phyloP scores from a whole-genome alignment of 208 protist species.

The Giardia duodenalis region DNA sequence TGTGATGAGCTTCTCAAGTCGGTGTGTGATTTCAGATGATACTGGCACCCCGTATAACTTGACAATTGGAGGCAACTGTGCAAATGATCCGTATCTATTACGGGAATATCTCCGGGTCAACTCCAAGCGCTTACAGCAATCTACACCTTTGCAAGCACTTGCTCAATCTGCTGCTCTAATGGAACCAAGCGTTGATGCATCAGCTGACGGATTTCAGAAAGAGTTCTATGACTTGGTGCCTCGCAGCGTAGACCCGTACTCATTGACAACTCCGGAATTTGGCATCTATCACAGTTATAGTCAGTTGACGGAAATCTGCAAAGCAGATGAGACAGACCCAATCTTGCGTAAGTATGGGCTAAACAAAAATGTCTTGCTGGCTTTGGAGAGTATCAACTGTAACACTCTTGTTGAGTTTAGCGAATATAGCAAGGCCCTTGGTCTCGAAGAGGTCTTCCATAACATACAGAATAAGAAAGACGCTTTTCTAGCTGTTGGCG shows the following conservation, averaged over 20 bases:
- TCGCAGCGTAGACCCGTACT: background rate
- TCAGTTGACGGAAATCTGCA: background rate
- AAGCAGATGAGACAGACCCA: background rate
- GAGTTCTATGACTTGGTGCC: background rate
- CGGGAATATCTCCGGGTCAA: slow-evolving; percentile 6
- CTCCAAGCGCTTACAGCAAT: background rate
- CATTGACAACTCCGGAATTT: background rate
- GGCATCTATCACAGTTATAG: background rate
- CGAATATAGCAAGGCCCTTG: background rate
- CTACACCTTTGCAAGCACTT: no score
- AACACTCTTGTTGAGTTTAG: background rate
- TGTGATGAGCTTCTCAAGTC: background rate
- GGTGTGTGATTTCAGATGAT: background rate
- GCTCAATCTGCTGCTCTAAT: background rate
- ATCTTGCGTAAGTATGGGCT: background rate
- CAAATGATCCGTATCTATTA: background rate
- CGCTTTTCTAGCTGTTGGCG: background rate
- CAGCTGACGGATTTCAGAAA: no score
- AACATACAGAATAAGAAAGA: background rate
- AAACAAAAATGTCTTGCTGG: background rate
- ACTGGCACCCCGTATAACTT: background rate
- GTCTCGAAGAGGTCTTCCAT: background rate
- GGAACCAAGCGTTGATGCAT: background rate
- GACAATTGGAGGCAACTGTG: background rate
- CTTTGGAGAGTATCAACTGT: background rate